A percentile compares a stretch with the other conserved stretches of the same genome.
Evolutionary conservation across 192 early-diverging fungal species (phyloP).

Genomic region (Radiomyces spectabilis): DNA sequence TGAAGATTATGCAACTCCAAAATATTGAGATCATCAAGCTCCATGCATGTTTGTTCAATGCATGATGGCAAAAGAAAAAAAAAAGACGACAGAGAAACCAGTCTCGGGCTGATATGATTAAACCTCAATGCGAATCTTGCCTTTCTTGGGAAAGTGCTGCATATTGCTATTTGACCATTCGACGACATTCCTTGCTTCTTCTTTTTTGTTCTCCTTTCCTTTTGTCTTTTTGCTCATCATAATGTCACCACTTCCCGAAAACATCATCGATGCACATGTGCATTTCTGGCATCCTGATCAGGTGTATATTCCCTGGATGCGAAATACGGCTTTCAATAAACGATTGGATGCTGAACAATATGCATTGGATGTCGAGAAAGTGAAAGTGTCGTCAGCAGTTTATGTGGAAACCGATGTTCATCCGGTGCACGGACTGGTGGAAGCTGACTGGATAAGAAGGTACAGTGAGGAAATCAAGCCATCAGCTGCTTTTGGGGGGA

Average conservation of each 20-base stretch:
- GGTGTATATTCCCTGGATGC: constrained; percentile 17
- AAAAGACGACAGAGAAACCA: too few relatives aligned
- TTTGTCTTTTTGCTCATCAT: background rate
- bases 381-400: constrained; percentile 1
- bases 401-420: constrained; percentile 27
- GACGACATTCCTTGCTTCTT: background rate
- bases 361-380: background rate
- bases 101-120: too few relatives aligned
- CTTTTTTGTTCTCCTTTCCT: background rate
- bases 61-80: too few relatives aligned
- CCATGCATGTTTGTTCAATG: too few relatives aligned
- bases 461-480: background rate
- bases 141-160: too few relatives aligned
- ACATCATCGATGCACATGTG: constrained; percentile 22
- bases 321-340: constrained; percentile 2
- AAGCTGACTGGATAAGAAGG: constrained; percentile 18
- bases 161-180: too few relatives aligned
- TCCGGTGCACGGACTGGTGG: constrained; percentile 12
- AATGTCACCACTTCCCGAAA: background rate
- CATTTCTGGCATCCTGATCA: constrained; percentile 17
- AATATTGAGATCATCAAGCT: too few relatives aligned
- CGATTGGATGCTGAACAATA: constrained; percentile 1
- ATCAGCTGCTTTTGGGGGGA: constrained; percentile 15
- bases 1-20: too few relatives aligned
- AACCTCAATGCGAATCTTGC: too few relatives aligned